phyloP scores from a whole-genome alignment of 2,329 filamentous ascomycete genomes.

The Colletotrichum gigasporum region DNA sequence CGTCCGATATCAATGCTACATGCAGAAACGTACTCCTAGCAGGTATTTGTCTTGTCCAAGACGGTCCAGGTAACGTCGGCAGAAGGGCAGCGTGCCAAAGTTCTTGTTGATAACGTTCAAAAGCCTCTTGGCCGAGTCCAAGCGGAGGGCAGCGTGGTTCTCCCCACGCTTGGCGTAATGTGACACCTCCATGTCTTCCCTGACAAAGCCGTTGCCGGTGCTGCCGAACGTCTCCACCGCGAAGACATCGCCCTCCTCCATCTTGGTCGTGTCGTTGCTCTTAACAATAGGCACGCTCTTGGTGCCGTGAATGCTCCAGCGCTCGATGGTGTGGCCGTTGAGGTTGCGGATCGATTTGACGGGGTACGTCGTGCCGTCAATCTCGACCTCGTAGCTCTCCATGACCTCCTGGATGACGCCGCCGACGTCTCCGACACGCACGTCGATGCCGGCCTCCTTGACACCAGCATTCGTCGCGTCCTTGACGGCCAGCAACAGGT shows the following conservation, averaged over 20 bases:
- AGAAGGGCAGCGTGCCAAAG: constrained; percentile 92
- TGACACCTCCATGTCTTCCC: constrained; percentile 84
- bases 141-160: constrained; percentile 78
- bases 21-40: constrained; percentile 72
- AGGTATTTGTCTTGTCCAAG: constrained; percentile 96
- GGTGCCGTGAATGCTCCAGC: constrained; percentile 80
- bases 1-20: constrained; percentile 35
- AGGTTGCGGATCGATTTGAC: constrained; percentile 78
- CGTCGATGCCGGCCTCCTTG: constrained; percentile 81
- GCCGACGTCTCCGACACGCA: constrained; percentile 78
- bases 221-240: constrained; percentile 86
- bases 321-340: constrained; percentile 80
- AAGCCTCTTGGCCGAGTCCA: constrained; percentile 85
- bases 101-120: constrained; percentile 94
- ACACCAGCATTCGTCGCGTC: constrained; percentile 83
- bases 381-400: constrained; percentile 80
- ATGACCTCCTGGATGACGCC: constrained; percentile 78
- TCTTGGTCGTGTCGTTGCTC: constrained; percentile 79
- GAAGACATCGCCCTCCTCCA: constrained; percentile 86
- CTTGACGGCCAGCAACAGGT: constrained; percentile 78
- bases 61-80: constrained; percentile 88
- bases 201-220: constrained; percentile 80
- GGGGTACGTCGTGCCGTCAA: constrained; percentile 73
- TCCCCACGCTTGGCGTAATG: constrained; percentile 85
- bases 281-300: constrained; percentile 87